A percentile compares a stretch with the other conserved stretches of the same genome.
These are phyloP conservation scores for Penicillium sclerotigenum DNA, from an alignment of 2,329 filamentous ascomycete species.

Conservation along the genomic window DNA sequence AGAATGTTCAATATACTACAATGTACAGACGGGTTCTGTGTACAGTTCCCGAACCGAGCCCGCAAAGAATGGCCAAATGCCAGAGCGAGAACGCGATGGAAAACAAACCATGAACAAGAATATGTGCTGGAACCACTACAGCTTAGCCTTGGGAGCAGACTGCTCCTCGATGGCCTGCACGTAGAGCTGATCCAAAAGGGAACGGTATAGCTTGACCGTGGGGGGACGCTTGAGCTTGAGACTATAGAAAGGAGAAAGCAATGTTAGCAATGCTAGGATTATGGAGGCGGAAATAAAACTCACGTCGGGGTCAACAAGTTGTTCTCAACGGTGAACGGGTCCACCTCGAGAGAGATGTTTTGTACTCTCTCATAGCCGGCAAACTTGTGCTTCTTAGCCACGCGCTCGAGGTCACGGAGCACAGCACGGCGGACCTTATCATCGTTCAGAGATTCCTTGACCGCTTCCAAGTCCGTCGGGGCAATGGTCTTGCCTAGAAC, in stretches of 20 bases:
- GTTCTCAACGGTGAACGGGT: conserved; percentile 92
- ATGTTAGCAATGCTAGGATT: conserved; percentile 16
- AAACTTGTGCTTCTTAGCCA: conserved; percentile 81
- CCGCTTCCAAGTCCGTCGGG: conserved; percentile 61
- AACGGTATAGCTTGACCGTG: conserved; percentile 60
- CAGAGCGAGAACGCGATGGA: background rate
- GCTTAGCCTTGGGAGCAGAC: conserved; percentile 40
- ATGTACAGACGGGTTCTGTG: conserved; percentile 7
- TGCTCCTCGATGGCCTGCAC: conserved; percentile 49
- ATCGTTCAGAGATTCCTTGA: conserved; percentile 66
- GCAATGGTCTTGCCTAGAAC: conserved; percentile 66
- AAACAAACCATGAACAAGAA: background rate
- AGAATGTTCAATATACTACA: conserved; percentile 14
- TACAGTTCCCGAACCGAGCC: conserved; percentile 6
- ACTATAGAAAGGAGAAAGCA: conserved; percentile 37
- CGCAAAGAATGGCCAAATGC: conserved; percentile 3
- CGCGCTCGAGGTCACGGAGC: conserved; percentile 71
- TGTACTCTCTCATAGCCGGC: conserved; percentile 84
- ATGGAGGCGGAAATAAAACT: conserved; percentile 39
- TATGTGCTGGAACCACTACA: conserved; percentile 25
- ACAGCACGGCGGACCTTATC: conserved; percentile 71
- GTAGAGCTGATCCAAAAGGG: conserved; percentile 60
- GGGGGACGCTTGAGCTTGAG: conserved; percentile 71
- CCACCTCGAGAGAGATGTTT: conserved; percentile 70
- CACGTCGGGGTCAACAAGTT: conserved; percentile 62